Conservation (phyloP, 2,329 filamentous ascomycete genomes). For the Colletotrichum sp. region DNA sequence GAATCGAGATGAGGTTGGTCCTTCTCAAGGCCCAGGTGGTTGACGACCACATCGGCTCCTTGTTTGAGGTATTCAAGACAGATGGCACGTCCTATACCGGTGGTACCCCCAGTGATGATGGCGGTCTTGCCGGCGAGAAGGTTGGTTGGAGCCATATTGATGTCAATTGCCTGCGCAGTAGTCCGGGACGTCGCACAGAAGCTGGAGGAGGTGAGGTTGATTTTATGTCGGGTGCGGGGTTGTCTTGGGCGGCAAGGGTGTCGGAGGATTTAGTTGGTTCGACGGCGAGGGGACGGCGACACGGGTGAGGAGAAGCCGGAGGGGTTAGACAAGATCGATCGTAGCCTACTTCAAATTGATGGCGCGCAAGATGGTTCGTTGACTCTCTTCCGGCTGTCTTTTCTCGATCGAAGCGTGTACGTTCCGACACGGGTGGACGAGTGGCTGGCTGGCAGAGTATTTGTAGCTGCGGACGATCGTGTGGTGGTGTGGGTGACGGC, state of each 20-base stretch:
- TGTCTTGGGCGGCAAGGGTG: neutral
- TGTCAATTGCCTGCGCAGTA: neutral
- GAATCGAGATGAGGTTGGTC: slow-evolving; percentile 59
- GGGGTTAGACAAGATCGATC: neutral
- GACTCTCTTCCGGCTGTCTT: neutral
- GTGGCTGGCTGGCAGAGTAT: neutral
- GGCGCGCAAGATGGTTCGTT: neutral
- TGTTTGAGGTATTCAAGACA: slow-evolving; percentile 79
- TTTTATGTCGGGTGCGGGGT: neutral
- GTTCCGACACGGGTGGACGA: neutral
- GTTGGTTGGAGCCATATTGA: slow-evolving; percentile 47
- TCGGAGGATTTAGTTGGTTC: neutral
- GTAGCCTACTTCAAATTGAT: neutral
- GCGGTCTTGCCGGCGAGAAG: slow-evolving; percentile 78
- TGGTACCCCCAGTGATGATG: slow-evolving; percentile 86
- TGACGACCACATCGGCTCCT: slow-evolving; percentile 80
- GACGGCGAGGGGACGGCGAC: neutral
- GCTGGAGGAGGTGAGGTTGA: neutral
- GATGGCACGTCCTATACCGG: slow-evolving; percentile 87
- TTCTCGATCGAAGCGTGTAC: neutral
- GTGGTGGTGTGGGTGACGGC: neutral
- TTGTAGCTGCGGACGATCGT: neutral
- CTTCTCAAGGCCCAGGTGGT: slow-evolving; percentile 70
- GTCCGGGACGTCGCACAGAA: neutral
- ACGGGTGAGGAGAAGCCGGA: neutral